A percentile compares a stretch with the other conserved stretches of the same genome.
phyloP scores from a whole-genome alignment of 257 asterid species.

The Solanum microdontum region DNA sequence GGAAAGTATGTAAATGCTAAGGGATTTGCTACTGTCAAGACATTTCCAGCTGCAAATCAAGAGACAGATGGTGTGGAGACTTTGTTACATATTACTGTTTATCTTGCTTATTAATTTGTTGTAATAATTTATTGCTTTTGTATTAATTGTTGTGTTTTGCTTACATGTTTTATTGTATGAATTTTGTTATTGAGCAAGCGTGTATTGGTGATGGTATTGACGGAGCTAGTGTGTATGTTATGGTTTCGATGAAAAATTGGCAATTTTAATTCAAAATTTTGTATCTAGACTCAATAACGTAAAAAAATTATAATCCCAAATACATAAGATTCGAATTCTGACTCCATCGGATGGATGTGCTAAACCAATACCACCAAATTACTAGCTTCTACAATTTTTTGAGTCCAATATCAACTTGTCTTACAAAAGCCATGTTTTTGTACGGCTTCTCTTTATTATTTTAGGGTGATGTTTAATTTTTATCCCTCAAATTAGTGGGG shows the following conservation, averaged over 20 bases:
- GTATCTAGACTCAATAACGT: background rate
- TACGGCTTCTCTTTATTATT: background rate
- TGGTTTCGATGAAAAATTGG: too few relatives aligned
- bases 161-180: background rate
- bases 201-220: too few relatives aligned
- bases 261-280: background rate
- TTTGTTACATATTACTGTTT: conserved; percentile 41
- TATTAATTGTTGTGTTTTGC: background rate
- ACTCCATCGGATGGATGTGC: background rate
- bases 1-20: conserved; percentile 73
- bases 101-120: conserved; percentile 39
- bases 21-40: conserved; percentile 63
- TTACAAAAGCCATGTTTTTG: background rate
- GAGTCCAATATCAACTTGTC: background rate
- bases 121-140: background rate
- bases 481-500: background rate
- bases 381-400: background rate
- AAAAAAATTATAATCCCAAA: background rate
- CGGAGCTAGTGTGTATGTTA: too few relatives aligned
- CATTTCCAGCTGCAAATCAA: conserved; percentile 30
- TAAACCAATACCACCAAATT: background rate
- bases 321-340: background rate
- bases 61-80: conserved; percentile 89
- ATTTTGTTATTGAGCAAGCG: background rate
- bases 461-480: background rate